Evolutionary conservation across 176 grass and related monocot genomes (phyloP), one percentile per base, ranked within the genome.

Genomic region (Cocos nucifera): DNA sequence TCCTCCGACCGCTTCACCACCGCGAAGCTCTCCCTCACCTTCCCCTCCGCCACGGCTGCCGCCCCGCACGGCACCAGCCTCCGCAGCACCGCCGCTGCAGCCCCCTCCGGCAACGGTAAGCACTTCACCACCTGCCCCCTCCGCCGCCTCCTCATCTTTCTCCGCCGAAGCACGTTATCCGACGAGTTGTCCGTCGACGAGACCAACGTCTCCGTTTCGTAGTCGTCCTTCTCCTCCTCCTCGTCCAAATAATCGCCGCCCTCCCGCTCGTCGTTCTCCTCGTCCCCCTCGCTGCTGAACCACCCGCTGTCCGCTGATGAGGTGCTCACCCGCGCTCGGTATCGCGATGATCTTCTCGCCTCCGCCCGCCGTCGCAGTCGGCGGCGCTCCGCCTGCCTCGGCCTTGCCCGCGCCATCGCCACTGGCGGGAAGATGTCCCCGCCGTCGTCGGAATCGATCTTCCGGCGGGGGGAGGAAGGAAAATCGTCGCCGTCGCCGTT

Each of bases 1-100:
- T 97, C 81, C 17, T 84, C 81, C 28, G 92, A 97, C 10, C 81
- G 72, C 83, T 97, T 97, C 26, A 79, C 77, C 66, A 97, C 87
- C 15, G 92, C 92, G 67, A 97, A 88, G 29, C 87, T 82, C 66
- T 73, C 85, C 39, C 57, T 70, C 21, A 84, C 78, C 18, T 16
- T 69, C 27, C 28, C 20, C 2, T 1, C 58, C 0, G 6, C 53
- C 29, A 17, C 28, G 15, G 17, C 54, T 22, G 66, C 50, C 54
- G 59, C 55, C 35, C 35, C 35, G 35, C 35, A 44, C 10, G 35
- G 35, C 35, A 44, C 35, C 10, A 44, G 35, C 35, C 35, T 44
- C 8, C 35, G 35, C 1, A 44, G 35, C 35, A 44, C 58, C 0
- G 10, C 53, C 22, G 18, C 50, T 14, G 17, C 54, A 22, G 58